Evolutionary conservation across 768 basidiomycete genomes (phyloP).

Genomic region (Suillus brevipes): DNA sequence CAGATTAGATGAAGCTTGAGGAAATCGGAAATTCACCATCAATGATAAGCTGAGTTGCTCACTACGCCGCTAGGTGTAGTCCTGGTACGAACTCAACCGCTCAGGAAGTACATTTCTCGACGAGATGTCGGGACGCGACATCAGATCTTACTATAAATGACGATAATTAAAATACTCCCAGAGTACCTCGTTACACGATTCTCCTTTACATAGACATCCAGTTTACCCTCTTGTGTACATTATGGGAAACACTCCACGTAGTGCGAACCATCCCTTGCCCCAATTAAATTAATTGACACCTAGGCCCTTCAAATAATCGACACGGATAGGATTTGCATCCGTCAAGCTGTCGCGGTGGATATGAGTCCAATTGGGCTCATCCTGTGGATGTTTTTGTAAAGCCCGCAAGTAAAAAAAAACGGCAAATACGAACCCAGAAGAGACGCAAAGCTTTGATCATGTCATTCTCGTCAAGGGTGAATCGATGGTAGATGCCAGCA

Average conservation of each 20-base stretch:
- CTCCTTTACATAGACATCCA: neutral
- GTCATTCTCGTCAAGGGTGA: conserved; percentile 81
- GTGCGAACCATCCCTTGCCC: neutral
- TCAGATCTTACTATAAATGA: neutral
- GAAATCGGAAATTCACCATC: neutral
- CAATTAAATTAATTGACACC: conserved; percentile 29
- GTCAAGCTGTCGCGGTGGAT: conserved; percentile 63
- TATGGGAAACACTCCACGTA: neutral
- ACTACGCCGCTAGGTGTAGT: no score
- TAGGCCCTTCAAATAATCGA: conserved; percentile 58
- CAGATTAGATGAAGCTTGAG: neutral
- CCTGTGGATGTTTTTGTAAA: conserved; percentile 44
- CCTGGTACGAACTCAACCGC: neutral
- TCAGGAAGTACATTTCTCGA: neutral
- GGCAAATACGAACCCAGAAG: conserved; percentile 62
- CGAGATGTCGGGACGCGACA: no score
- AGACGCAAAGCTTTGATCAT: conserved; percentile 75
- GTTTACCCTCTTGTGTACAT: neutral
- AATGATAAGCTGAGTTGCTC: neutral
- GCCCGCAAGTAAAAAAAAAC: neutral
- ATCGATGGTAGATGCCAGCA: conserved; percentile 94
- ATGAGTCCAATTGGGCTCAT: conserved; percentile 90
- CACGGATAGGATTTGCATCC: conserved; percentile 64
- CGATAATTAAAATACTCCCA: neutral
- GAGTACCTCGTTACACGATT: neutral